Base-by-base conservation (phyloP, 176 grass and related monocot genomes). In the barley (Hordeum vulgare) region DNA sequence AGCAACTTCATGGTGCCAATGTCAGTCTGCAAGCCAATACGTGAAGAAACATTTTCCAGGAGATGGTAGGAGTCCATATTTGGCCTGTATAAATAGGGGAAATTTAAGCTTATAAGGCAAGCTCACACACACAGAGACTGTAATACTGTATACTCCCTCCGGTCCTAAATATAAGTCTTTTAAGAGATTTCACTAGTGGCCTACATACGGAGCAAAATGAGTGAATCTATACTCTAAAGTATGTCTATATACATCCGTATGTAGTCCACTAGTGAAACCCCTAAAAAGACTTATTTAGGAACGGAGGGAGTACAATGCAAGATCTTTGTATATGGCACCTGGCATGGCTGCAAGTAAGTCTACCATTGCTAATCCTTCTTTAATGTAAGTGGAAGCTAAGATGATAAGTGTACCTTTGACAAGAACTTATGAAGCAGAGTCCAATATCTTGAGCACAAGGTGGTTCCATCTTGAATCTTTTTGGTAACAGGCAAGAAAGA, bases 371-470 rank as follows among this genome's bases (percentile, higher is more conserved):
- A 20, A 67, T 70, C 36, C 36, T 70, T 70, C 10, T 70, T 24
- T 41, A 24, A 41, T 23, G 36, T 71, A 71, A 41, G 37, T 71
- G 39, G 39, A 71, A 71, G 68, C 68, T 71, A 26, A 44, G 23
- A 27, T 47, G 69, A 28, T 47, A 40, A 66, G 25, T 60, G 4
- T 86, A 94, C 95, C 86, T 81, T 60, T 84, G 41, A 53, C 29
- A 49, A 82, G 74, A 81, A 77, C 80, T 87, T 29, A 81, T 79
- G 80, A 95, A 93, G 77, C 69, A 88, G 49, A 98, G 40, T 85
- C 88, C 92, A 67, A 98, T 93, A 86, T 98, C 95, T 11, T 84
- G 11, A 49, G 42, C 59, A 18, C 75, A 63, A 5, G 95, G 95
- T 34, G 86, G 65, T 69, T 78, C 53, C 62, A 84, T 66, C 81